Percentiles rank a stretch among this genome's conserved stretches.
phyloP scores from a whole-genome alignment of 768 basidiomycete species.

The Psilocybe cubensis region DNA sequence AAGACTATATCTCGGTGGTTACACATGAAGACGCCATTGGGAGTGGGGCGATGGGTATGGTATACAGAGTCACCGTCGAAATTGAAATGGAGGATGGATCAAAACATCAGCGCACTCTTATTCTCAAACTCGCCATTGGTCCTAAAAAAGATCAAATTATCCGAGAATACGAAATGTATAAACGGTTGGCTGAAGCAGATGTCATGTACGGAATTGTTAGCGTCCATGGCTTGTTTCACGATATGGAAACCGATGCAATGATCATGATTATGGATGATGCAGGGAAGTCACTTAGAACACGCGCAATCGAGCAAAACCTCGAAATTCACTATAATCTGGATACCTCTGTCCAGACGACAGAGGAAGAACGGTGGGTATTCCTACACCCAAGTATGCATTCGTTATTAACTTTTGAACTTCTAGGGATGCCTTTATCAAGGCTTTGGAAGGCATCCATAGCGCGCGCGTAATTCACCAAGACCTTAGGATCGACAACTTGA shows the following conservation, averaged over 20 bases:
- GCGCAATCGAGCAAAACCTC: background rate
- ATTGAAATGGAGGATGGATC: background rate
- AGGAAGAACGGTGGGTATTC: background rate
- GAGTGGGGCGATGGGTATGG: background rate
- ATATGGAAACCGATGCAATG: slow-evolving; percentile 4
- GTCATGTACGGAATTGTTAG: background rate
- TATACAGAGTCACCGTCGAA: background rate
- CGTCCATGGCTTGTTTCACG: slow-evolving; percentile 15
- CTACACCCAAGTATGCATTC: too few species aligned
- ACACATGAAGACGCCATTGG: background rate
- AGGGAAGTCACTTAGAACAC: background rate
- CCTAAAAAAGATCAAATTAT: background rate
- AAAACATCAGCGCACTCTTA: background rate
- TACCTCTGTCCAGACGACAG: background rate
- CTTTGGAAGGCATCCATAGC: slow-evolving; percentile 6
- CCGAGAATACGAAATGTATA: slow-evolving; percentile 5
- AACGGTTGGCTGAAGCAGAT: background rate
- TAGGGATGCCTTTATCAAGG: background rate
- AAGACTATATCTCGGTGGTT: background rate
- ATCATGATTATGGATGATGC: slow-evolving; percentile 11
- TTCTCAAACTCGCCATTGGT: background rate
- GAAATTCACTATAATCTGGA: too few species aligned
- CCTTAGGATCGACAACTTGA: slow-evolving; percentile 9
- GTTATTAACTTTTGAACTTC: too few species aligned
- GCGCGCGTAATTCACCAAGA: slow-evolving; percentile 8